phyloP scores from a whole-genome alignment of 495 filamentous ascomycete species.

The Podospora fimiseda region DNA sequence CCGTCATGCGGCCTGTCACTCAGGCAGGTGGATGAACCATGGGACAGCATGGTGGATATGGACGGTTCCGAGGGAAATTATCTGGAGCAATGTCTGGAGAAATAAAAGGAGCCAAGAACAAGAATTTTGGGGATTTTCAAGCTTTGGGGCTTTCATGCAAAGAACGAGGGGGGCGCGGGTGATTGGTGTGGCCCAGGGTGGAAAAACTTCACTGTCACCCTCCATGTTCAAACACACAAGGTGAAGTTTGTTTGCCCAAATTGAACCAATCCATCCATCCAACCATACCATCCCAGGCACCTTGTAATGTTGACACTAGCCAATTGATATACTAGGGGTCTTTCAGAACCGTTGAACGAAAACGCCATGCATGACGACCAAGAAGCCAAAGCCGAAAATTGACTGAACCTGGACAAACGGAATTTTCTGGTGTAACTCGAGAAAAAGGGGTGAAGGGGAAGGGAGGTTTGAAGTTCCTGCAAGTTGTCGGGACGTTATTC shows the following conservation, averaged over 20 bases:
- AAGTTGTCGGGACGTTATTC: not conserved
- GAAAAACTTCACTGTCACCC: too few species aligned
- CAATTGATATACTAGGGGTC: too few species aligned
- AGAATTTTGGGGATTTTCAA: not conserved
- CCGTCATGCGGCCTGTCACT: conserved; percentile 19
- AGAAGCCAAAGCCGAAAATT: too few species aligned
- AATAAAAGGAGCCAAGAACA: not conserved
- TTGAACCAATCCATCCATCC: too few species aligned
- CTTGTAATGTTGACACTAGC: too few species aligned
- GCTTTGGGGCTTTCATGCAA: too few species aligned
- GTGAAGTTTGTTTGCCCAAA: too few species aligned
- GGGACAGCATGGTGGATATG: not conserved
- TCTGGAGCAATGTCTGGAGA: not conserved
- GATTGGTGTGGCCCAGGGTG: too few species aligned
- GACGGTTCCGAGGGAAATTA: not conserved
- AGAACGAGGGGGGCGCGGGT: too few species aligned
- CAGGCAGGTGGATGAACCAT: conserved; percentile 19
- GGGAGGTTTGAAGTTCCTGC: not conserved
- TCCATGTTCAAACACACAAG: too few species aligned
- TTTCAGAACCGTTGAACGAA: not conserved
- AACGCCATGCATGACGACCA: not conserved
- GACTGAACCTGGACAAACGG: not conserved
- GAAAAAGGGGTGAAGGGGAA: not conserved
- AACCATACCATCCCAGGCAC: too few species aligned
- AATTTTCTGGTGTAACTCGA: not conserved